Conservation (phyloP, 2,329 filamentous ascomycete species). For the Xylariales sp. region DNA sequence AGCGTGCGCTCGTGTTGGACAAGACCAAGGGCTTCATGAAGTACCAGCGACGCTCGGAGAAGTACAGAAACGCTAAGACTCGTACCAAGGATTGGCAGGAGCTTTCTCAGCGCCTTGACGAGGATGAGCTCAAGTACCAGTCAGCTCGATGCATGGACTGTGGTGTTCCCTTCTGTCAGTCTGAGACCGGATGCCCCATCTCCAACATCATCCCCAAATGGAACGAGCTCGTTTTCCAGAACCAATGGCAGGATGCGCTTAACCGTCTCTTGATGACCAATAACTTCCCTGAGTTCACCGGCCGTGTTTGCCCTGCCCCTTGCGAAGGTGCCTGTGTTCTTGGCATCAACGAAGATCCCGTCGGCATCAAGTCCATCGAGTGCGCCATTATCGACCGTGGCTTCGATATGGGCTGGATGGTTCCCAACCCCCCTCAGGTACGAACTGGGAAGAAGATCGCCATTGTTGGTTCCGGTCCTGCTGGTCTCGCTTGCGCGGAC, state of each 20-base stretch:
- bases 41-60: slow-evolving; percentile 87
- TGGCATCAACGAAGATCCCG: slow-evolving; percentile 94
- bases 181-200: slow-evolving; percentile 91
- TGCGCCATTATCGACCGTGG: slow-evolving; percentile 97
- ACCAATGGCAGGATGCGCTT: slow-evolving; percentile 86
- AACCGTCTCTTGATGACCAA: slow-evolving; percentile 93
- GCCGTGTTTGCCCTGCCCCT: slow-evolving; percentile 92
- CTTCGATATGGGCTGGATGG: slow-evolving; percentile 98
- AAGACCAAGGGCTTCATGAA: slow-evolving; percentile 98
- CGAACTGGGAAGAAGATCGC: slow-evolving; percentile 87
- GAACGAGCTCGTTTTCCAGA: slow-evolving; percentile 76
- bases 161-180: slow-evolving; percentile 97
- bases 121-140: slow-evolving; percentile 96
- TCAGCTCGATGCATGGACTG: slow-evolving; percentile 98
- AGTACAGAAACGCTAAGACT: slow-evolving; percentile 81
- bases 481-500: slow-evolving; percentile 85
- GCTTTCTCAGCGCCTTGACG: slow-evolving; percentile 78
- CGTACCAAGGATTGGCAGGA: slow-evolving; percentile 92
- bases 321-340: slow-evolving; percentile 95
- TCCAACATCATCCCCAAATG: slow-evolving; percentile 97
- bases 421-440: slow-evolving; percentile 70
- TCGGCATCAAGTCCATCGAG: slow-evolving; percentile 97
- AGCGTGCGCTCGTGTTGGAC: slow-evolving; percentile 86
- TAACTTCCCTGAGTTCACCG: slow-evolving; percentile 98
- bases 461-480: slow-evolving; percentile 86